Conservation (phyloP, 2,329 filamentous ascomycete genomes). For the Camillea tinctor region DNA sequence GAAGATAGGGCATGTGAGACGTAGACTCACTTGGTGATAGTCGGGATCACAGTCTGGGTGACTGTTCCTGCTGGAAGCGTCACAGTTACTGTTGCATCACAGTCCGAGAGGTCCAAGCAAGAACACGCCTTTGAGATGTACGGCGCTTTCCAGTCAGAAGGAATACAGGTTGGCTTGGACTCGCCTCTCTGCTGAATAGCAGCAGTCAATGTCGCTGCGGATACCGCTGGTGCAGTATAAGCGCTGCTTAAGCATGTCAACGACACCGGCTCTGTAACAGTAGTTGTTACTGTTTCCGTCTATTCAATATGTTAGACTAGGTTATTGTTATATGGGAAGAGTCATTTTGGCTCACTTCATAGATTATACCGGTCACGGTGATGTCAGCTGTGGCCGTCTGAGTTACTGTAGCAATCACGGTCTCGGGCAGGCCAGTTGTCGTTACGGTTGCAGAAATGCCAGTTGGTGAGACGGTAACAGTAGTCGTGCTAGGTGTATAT, state of each 20-base stretch:
- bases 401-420: background rate
- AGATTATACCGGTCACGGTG: background rate
- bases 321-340: background rate
- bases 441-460: constrained; percentile 2
- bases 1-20: no score
- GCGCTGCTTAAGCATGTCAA: constrained; percentile 10
- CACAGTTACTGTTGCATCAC: no score
- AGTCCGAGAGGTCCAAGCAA: constrained; percentile 8
- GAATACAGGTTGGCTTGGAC: constrained; percentile 11
- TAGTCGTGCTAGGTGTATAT: background rate
- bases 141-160: constrained; percentile 2
- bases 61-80: no score
- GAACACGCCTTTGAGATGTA: constrained; percentile 9
- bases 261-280: constrained; percentile 2
- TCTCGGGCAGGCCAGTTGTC: background rate
- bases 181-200: background rate
- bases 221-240: constrained; percentile 3
- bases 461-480: constrained; percentile 2
- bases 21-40: no score
- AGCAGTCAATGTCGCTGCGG: background rate
- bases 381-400: background rate
- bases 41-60: no score
- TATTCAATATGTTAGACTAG: background rate
- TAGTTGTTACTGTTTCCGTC: constrained; percentile 3
- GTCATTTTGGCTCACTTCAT: background rate